Percentiles rank a stretch among this genome's conserved stretches.
phyloP scores from a whole-genome alignment of 2,329 filamentous ascomycete species.

The Hypoxylon sp. region DNA sequence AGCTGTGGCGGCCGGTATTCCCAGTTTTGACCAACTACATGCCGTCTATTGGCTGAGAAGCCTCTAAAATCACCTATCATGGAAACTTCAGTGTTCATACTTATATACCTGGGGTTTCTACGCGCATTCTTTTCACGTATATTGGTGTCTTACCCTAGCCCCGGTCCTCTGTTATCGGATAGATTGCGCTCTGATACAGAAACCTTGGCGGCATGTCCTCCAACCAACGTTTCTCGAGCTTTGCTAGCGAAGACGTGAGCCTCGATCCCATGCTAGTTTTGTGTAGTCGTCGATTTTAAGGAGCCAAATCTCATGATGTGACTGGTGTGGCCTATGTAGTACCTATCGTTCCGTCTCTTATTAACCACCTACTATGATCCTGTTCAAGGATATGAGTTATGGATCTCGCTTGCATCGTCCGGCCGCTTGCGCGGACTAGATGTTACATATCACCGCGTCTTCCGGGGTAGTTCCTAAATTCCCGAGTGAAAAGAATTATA shows the following conservation, averaged over 20 bases:
- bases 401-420: conserved; percentile 5
- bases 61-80: conserved; percentile 30
- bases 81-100: conserved; percentile 28
- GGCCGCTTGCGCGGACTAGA: conserved; percentile 15
- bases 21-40: conserved; percentile 44
- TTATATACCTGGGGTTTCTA: conserved; percentile 15
- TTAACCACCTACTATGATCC: conserved; percentile 18
- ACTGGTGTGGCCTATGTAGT: conserved; percentile 13
- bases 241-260: conserved; percentile 15
- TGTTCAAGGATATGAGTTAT: conserved; percentile 23
- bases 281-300: conserved; percentile 9
- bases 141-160: conserved; percentile 33
- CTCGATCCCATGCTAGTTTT: conserved; percentile 27
- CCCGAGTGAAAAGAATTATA: conserved; percentile 6
- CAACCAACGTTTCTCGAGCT: conserved; percentile 29
- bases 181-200: conserved; percentile 28
- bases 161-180: conserved; percentile 18
- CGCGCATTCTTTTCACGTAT: conserved; percentile 21
- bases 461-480: conserved; percentile 2
- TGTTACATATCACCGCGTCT: conserved; percentile 21
- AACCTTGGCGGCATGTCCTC: conserved; percentile 19
- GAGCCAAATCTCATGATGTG: conserved; percentile 12
- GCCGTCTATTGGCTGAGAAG: conserved; percentile 49
- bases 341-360: conserved; percentile 12
- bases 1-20: conserved; percentile 46